Evolutionary conservation across 306 rosid genomes (phyloP).

Genomic region (Castanopsis chinensis): DNA sequence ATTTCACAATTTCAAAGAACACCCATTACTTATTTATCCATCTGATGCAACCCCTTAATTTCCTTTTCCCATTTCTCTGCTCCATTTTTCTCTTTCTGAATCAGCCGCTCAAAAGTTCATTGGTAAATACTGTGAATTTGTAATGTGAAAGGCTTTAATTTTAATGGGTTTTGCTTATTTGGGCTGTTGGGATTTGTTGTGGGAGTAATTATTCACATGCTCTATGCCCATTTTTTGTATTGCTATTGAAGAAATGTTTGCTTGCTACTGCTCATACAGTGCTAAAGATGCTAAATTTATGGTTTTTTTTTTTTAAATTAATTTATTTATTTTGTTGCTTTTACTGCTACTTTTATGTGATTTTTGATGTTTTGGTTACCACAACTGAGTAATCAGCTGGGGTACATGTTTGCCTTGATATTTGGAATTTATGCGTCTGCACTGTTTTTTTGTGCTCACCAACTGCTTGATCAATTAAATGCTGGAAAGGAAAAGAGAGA

Average conservation of each 20-base stretch:
- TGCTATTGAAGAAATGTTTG: neutral
- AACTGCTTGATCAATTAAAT: conserved; percentile 14
- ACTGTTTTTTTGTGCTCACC: conserved; percentile 1
- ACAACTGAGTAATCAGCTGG: neutral
- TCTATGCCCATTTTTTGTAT: neutral
- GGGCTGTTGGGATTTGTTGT: neutral
- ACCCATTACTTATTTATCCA: neutral
- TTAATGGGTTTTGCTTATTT: neutral
- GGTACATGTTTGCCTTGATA: neutral
- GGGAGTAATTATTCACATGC: neutral
- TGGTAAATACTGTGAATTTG: neutral
- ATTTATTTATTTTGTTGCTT: neutral
- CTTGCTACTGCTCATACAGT: neutral
- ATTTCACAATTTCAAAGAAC: neutral
- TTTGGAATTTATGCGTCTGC: neutral
- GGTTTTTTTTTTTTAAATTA: no score
- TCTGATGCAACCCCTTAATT: neutral
- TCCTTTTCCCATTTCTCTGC: neutral
- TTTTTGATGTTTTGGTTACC: neutral
- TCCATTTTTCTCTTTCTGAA: neutral
- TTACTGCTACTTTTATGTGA: neutral
- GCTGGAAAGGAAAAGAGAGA: neutral
- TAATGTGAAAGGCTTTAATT: neutral
- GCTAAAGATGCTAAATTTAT: neutral
- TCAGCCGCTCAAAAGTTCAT: neutral